Conservation (phyloP, 345 rosid genomes). For the Citrus mangshanensis region DNA sequence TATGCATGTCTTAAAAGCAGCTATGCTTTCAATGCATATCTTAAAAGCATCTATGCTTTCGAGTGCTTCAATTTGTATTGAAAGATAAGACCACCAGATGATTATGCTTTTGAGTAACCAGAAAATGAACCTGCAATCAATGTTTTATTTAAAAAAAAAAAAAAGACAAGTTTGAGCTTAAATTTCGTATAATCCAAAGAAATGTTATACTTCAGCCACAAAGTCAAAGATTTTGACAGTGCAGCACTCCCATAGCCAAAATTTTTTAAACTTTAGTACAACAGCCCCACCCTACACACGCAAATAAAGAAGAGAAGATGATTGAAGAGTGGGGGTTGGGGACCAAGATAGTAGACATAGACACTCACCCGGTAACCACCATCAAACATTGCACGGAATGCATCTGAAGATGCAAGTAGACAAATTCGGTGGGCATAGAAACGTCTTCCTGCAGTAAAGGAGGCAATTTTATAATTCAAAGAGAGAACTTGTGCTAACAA, state of each 20-base stretch:
- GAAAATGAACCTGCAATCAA: background rate
- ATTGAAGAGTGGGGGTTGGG: no score
- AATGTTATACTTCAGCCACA: background rate
- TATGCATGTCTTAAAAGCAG: background rate
- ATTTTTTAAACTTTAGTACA: background rate
- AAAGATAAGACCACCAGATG: background rate
- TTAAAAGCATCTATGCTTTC: background rate
- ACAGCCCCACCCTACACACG: background rate
- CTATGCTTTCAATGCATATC: background rate
- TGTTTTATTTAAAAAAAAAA: background rate
- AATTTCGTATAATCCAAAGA: background rate
- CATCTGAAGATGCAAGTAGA: constrained; percentile 97
- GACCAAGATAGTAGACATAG: constrained; percentile 8
- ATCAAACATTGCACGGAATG: constrained; percentile 99
- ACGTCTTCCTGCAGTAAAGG: constrained; percentile 62
- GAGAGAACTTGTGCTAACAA: background rate
- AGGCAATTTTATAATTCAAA: background rate
- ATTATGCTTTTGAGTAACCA: background rate
- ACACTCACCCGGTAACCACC: constrained; percentile 94
- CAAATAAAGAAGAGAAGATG: background rate
- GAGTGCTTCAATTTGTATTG: background rate
- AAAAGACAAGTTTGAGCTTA: background rate
- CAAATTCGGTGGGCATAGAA: constrained; percentile 98
- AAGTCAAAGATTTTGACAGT: background rate
- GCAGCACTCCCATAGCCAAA: constrained; percentile 2